Evolutionary conservation across 495 filamentous ascomycete species (phyloP).

Genomic region (Talaromyces adpressus): DNA sequence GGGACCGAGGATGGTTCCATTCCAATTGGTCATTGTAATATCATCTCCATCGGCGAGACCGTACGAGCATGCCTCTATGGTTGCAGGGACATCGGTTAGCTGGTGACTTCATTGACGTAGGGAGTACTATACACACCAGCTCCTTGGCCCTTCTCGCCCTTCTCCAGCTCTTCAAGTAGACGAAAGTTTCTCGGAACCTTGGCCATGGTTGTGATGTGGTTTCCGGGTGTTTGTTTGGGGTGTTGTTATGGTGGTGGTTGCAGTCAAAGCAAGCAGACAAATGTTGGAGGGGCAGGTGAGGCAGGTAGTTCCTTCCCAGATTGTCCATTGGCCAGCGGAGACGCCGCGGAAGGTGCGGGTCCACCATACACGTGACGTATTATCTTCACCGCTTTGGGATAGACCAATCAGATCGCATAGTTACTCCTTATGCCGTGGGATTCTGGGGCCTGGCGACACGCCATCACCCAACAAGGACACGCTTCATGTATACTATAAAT

Average conservation of each 20-base stretch:
- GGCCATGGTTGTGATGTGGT: slow-evolving; percentile 28
- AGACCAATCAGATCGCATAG: not conserved
- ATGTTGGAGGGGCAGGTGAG: slow-evolving; percentile 5
- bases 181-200: slow-evolving; percentile 94
- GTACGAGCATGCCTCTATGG: slow-evolving; percentile 88
- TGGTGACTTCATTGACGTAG: not conserved
- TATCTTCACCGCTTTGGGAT: not conserved
- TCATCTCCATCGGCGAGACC: slow-evolving; percentile 93
- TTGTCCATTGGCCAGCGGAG: not conserved
- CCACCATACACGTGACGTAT: not conserved
- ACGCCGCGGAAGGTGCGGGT: not conserved
- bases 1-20: slow-evolving; percentile 92
- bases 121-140: slow-evolving; percentile 53
- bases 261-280: not conserved
- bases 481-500: slow-evolving; percentile 5
- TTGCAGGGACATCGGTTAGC: slow-evolving; percentile 12
- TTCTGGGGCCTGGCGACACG: not conserved
- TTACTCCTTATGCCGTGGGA: not conserved
- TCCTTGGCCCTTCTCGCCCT: slow-evolving; percentile 94
- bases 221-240: not conserved
- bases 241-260: not conserved
- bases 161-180: slow-evolving; percentile 94
- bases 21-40: slow-evolving; percentile 97
- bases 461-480: slow-evolving; percentile 3
- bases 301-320: not conserved